phyloP scores from a whole-genome alignment of 179 eudicot genomes.

The Beta macrorhiza region DNA sequence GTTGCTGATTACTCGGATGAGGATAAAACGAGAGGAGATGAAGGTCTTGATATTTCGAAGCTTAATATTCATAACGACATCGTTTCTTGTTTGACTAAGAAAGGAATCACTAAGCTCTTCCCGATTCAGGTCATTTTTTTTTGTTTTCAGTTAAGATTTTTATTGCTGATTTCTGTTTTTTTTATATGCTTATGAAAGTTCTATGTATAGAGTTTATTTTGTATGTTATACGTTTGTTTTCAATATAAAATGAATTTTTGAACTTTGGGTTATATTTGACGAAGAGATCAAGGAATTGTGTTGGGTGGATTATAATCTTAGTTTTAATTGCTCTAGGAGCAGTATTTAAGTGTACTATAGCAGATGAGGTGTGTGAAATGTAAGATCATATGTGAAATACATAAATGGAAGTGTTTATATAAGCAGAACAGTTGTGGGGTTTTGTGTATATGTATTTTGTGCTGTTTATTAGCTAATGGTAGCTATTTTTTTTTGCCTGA shows the following conservation, averaged over 20 bases:
- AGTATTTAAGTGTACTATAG: too few relatives aligned
- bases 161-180: too few relatives aligned
- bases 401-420: background rate
- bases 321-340: background rate
- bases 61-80: slow-evolving; percentile 59
- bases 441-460: too few relatives aligned
- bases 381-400: background rate
- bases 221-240: background rate
- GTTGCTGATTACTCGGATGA: slow-evolving; percentile 55
- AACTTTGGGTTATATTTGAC: background rate
- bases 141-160: background rate
- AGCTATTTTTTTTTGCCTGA: background rate
- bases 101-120: slow-evolving; percentile 80
- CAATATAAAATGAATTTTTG: background rate
- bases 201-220: too few relatives aligned
- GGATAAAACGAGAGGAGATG: slow-evolving; percentile 41
- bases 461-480: background rate
- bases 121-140: slow-evolving; percentile 70
- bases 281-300: background rate
- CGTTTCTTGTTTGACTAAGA: slow-evolving; percentile 49
- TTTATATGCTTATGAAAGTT: background rate
- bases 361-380: too few relatives aligned
- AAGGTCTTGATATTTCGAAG: slow-evolving; percentile 70
- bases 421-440: too few relatives aligned
- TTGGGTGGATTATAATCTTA: background rate